Evolutionary conservation across 108 stramenopile species (phyloP).

Genomic region (Tribonema minus): DNA sequence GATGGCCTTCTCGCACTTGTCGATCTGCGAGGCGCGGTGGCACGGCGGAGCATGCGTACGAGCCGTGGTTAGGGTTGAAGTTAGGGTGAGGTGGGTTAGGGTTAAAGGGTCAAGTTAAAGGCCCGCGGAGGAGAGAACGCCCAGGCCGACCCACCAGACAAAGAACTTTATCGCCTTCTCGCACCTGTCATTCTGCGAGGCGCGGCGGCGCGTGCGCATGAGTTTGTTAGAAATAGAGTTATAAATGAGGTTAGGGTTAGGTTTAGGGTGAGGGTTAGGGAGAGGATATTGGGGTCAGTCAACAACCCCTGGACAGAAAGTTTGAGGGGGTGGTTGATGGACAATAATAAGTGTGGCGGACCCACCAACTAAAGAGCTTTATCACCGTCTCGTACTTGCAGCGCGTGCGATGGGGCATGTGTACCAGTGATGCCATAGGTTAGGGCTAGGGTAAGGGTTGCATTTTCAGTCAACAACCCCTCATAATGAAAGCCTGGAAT

Average conservation of each 20-base stretch:
- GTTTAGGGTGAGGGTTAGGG: not conserved
- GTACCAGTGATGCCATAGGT: too few species aligned
- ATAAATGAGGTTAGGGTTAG: not conserved
- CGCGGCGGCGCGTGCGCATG: not conserved
- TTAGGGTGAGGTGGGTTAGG: not conserved
- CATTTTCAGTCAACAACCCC: too few species aligned
- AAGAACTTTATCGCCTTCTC: conserved; percentile 14
- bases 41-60: not conserved
- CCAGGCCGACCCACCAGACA: conserved; percentile 61
- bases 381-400: not conserved
- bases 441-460: too few species aligned
- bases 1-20: not conserved
- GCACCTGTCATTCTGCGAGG: conserved; percentile 12
- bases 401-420: too few species aligned
- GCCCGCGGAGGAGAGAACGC: conserved; percentile 58
- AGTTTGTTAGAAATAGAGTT: not conserved
- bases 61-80: not conserved
- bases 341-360: conserved; percentile 56
- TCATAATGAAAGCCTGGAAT: too few species aligned
- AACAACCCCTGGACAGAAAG: too few species aligned
- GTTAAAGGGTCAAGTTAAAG: not conserved
- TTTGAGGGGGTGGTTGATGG: conserved; percentile 34
- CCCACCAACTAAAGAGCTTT: conserved; percentile 54
- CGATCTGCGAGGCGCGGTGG: conserved; percentile 6
- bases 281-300: too few species aligned